Evolutionary conservation across 139 green algal genomes (phyloP).

Genomic region (Volvox africanus): DNA sequence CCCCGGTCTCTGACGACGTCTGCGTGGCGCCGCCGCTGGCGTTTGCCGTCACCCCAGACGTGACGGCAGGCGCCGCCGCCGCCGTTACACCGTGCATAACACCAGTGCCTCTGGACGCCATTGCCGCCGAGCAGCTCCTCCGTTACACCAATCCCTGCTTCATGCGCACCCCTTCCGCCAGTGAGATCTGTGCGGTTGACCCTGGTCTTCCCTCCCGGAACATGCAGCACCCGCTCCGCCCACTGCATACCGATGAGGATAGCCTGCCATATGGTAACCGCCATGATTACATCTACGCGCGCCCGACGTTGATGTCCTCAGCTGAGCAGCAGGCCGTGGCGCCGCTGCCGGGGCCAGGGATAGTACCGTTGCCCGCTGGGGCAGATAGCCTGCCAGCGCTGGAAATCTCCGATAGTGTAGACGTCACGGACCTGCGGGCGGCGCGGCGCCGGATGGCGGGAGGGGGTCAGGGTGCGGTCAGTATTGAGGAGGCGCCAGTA

Average conservation of each 20-base stretch:
- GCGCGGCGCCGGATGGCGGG: neutral
- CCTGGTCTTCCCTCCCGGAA: neutral
- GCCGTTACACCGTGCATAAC: conserved; percentile 6
- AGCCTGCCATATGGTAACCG: too few species aligned
- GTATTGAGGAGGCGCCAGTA: neutral
- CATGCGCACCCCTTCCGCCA: neutral
- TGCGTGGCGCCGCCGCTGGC: conserved; percentile 5
- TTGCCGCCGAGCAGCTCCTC: neutral
- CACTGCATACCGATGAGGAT: neutral
- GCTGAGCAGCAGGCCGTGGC: neutral
- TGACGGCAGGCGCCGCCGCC: neutral
- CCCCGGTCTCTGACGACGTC: neutral
- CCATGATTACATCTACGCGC: too few species aligned
- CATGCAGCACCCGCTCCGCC: neutral
- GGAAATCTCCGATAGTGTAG: conserved; percentile 12
- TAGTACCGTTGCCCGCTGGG: neutral
- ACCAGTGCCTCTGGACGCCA: neutral
- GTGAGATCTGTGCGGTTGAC: neutral
- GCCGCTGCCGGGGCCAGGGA: neutral
- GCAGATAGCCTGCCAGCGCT: neutral
- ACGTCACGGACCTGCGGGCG: neutral
- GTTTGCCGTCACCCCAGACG: neutral
- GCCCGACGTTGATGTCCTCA: neutral
- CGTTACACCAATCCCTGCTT: conserved; percentile 30
- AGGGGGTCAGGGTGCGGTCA: neutral